Conservation (phyloP, 2,329 filamentous ascomycete genomes). For the Claviceps sp. region DNA sequence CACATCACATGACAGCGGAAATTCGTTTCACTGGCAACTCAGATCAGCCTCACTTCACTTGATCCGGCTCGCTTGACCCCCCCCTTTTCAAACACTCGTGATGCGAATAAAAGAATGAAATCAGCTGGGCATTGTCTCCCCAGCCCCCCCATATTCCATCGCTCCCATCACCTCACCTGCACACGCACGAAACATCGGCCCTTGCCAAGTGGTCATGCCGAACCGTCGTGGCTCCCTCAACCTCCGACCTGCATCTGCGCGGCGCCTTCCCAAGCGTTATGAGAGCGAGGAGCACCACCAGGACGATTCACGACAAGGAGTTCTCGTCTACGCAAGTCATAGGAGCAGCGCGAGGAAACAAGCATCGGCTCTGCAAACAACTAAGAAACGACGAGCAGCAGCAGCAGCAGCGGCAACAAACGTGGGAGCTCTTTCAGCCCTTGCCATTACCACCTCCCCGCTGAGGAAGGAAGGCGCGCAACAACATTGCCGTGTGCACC, state of each 20-base stretch:
- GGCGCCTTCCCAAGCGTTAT: not conserved
- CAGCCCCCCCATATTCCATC: not conserved
- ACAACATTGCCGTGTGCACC: not conserved
- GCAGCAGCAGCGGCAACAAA: not conserved
- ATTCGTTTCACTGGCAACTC: not conserved
- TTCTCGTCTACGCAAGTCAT: not conserved
- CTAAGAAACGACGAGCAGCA: not conserved
- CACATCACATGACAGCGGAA: not conserved
- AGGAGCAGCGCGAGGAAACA: not conserved
- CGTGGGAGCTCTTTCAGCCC: not conserved
- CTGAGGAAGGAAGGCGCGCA: slow-evolving; percentile 1
- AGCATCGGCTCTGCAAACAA: not conserved
- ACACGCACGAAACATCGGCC: not conserved
- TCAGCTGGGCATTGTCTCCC: not conserved
- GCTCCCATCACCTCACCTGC: not conserved
- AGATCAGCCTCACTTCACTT: not conserved
- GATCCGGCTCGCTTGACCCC: not conserved
- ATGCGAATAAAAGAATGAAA: no score
- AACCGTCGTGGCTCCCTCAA: not conserved
- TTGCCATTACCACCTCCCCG: not conserved
- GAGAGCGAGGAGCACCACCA: not conserved
- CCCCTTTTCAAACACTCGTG: no score
- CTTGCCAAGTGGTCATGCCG: not conserved
- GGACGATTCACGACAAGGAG: not conserved
- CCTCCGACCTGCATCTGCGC: slow-evolving; percentile 2